phyloP scores from a whole-genome alignment of 2,329 filamentous ascomycete genomes.

The Penicillium sp. region DNA sequence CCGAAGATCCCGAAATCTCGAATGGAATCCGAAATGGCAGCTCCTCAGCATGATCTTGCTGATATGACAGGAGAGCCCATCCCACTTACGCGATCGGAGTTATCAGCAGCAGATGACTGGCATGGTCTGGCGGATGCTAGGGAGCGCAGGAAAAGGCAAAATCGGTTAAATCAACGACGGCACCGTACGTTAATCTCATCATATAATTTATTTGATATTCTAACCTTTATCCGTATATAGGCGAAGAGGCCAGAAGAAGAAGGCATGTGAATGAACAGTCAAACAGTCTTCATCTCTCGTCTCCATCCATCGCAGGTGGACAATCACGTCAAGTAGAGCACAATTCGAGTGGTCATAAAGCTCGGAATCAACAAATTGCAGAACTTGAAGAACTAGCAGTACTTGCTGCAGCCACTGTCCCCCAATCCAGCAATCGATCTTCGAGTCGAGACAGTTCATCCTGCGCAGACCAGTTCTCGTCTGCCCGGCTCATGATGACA shows the following conservation, averaged over 20 bases:
- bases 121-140: constrained; percentile 14
- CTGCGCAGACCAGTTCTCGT: not conserved
- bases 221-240: not conserved
- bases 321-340: not conserved
- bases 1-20: not conserved
- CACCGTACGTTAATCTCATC: constrained; percentile 10
- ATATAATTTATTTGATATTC: not conserved
- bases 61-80: not conserved
- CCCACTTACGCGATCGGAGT: not conserved
- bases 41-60: not conserved
- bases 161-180: constrained; percentile 23
- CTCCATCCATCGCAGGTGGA: not conserved
- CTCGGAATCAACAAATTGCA: not conserved
- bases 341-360: not conserved
- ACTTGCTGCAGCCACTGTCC: not conserved
- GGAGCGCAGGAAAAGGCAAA: constrained; percentile 19
- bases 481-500: not conserved
- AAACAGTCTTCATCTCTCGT: not conserved
- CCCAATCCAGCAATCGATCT: not conserved
- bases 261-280: not conserved
- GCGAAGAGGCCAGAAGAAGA: not conserved
- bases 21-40: not conserved
- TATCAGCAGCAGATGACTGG: constrained; percentile 11
- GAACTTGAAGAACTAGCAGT: not conserved
- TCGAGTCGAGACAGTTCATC: not conserved